Base-by-base conservation (phyloP, 768 basidiomycete genomes). In the Mycena floridula region DNA sequence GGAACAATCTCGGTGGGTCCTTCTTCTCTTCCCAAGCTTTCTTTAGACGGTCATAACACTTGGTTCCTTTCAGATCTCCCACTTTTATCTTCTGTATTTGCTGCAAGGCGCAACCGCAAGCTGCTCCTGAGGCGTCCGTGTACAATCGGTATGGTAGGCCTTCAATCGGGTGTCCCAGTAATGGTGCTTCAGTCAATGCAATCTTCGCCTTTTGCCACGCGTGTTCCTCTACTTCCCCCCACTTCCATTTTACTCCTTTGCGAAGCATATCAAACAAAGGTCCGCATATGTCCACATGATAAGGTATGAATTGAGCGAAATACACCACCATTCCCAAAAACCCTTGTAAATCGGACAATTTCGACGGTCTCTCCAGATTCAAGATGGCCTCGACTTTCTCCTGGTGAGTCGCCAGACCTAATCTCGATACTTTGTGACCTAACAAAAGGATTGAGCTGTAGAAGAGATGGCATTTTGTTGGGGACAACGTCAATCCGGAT, bases 71-170 rank as follows among this genome's bases (percentile, higher is more conserved):
- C 22, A 54, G 32, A 23, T 53, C 49, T 12, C 12, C 16, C 0
- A 53, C 26, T 8, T 8, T 0, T 2, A 54, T 53, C 2, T 27
- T 24, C 27, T 54, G 53, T 2, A 52, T 44, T 36, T 54, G 53
- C 23, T 54, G 53, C 2, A 54, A 40, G 0, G 47, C 47, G 3
- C 23, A 24, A 2, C 48, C 50, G 2, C 44, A 21, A 0, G 48
- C 50, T 3, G 27, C 6, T 21, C 49, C 49, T 2, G 45, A 52
- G 0, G 51, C 51, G 40, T 64, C 62, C 0, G 53, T 56, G 27
- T 64, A 64, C 1, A 64, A 41, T 13, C 55, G 41, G 35, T 64
- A 64, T 1, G 54, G 56, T 16, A 38, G 18, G 0, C 54, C 52
- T 18, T 42, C 43, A 1, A 45, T 41, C 0, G 57, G 48, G 25